Percentiles rank a stretch among this genome's conserved stretches.
These are phyloP conservation scores for Talaromyces liani DNA, from an alignment of 495 filamentous ascomycete genomes.

Conservation along the genomic window DNA sequence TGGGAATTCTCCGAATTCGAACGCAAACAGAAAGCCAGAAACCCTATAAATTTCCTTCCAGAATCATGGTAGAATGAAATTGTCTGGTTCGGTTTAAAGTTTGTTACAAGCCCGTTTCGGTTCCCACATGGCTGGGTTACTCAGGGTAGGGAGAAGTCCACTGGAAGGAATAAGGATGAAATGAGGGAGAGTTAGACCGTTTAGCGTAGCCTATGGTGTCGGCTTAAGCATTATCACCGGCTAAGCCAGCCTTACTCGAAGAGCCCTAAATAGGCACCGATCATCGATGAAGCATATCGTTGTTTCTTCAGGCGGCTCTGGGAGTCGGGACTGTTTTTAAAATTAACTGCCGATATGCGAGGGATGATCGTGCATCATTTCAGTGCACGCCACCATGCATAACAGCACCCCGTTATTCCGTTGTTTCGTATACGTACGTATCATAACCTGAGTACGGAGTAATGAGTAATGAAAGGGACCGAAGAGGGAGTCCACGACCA, in stretches of 20 bases:
- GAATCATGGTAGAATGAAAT: not conserved
- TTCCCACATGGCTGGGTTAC: not conserved
- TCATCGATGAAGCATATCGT: not conserved
- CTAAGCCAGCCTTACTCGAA: not conserved
- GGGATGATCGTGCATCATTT: not conserved
- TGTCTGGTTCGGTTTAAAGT: not conserved
- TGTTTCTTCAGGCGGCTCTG: not conserved
- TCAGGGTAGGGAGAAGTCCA: not conserved
- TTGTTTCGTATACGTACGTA: not conserved
- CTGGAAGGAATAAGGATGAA: not conserved
- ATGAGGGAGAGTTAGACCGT: not conserved
- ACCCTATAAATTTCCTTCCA: not conserved
- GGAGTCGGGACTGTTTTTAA: not conserved
- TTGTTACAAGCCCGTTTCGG: not conserved
- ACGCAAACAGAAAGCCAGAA: not conserved
- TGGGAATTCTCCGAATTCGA: not conserved
- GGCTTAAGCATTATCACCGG: not conserved
- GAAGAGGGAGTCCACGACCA: not conserved
- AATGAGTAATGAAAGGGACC: not conserved
- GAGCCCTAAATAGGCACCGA: not conserved
- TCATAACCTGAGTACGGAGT: not conserved
- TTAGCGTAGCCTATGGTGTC: not conserved
- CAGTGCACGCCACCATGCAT: slow-evolving; percentile 2
- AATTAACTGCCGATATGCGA: slow-evolving; percentile 1
- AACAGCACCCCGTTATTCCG: not conserved